Base-by-base conservation (phyloP, 2,329 filamentous ascomycete species). In the Myriangium duriaei region DNA sequence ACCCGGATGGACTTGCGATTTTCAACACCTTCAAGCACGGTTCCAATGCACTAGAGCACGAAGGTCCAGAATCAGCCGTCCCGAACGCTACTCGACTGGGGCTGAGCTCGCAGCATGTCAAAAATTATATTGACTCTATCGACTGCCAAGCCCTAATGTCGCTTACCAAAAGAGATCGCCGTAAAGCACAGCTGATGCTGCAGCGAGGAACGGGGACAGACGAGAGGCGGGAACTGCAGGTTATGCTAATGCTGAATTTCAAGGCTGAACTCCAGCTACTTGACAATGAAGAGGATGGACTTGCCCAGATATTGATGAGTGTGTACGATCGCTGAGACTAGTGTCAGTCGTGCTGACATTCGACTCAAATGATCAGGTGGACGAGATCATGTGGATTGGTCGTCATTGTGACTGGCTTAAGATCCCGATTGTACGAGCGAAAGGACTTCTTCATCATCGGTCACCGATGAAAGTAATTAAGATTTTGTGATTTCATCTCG, bases 1-100 rank as follows among this genome's bases (percentile, higher is more conserved):
- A 91, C 47, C 81, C 82, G 0, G 74, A 88, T 45, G 83, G 84
- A 0, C 57, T 88, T 17, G 71, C 70, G 2, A 91, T 92, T 29
- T 62, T 84, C 46, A 71, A 71, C 4, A 84, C 76, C 11, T 91
- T 87, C 61, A 79, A 76, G 45, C 62, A 76, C 43, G 80, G 81
- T 5, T 83, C 80, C n/a, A 62, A 61, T 11, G 63, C 65, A 5
- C 61, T 82, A 1, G 59, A 67, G 0, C 76, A 83, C 47, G 78
- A 84, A 51, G 60, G 62, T 40, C 54, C 55, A 3, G 55, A 64
- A 21, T 53, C 67, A 1, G 61, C 59, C 0, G 63, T 76, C 0
- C 65, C 69, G 0, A 54, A 56, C 1, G 58, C 86, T 0, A 56
- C 59, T 31, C 84, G 79, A 78, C 62, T 88, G 2, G 83, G 83